These are phyloP conservation scores for Pseudozyma sp. DNA, from an alignment of 1,284 basidiomycete genomes.

Conservation along the genomic window DNA sequence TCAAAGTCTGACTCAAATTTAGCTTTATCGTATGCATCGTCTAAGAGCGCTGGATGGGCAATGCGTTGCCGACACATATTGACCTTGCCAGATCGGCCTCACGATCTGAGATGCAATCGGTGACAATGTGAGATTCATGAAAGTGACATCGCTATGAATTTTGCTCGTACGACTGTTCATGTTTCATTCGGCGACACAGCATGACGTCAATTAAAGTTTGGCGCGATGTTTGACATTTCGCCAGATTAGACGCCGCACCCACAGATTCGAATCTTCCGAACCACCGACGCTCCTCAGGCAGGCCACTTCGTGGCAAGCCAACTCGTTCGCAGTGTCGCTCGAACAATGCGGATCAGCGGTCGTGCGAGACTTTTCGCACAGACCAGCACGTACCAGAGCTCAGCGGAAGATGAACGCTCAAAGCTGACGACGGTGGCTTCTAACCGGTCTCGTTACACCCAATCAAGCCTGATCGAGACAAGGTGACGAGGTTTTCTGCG, in stretches of 20 bases:
- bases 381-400: too few relatives aligned
- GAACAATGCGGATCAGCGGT: too few relatives aligned
- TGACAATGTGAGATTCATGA: constrained; percentile 3
- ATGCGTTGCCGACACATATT: too few relatives aligned
- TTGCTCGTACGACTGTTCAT: constrained; percentile 4
- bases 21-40: too few relatives aligned
- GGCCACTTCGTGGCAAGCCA: too few relatives aligned
- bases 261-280: not conserved
- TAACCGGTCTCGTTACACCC: not conserved
- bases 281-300: not conserved
- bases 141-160: not conserved
- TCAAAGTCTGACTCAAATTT: too few relatives aligned
- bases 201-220: constrained; percentile 25
- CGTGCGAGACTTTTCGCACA: too few relatives aligned
- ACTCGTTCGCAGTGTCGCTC: not conserved
- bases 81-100: too few relatives aligned
- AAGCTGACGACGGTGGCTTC: constrained; percentile 2
- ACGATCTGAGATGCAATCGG: not conserved
- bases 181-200: constrained; percentile 11
- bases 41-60: too few relatives aligned
- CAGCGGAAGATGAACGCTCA: not conserved
- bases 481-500: not conserved
- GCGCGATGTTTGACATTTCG: constrained; percentile 22
- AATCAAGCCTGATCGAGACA: not conserved
- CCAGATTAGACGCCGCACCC: constrained; percentile 6